Evolutionary conservation across 1,139 yeast species (phyloP).

Genomic region (Taiozyma sp.): DNA sequence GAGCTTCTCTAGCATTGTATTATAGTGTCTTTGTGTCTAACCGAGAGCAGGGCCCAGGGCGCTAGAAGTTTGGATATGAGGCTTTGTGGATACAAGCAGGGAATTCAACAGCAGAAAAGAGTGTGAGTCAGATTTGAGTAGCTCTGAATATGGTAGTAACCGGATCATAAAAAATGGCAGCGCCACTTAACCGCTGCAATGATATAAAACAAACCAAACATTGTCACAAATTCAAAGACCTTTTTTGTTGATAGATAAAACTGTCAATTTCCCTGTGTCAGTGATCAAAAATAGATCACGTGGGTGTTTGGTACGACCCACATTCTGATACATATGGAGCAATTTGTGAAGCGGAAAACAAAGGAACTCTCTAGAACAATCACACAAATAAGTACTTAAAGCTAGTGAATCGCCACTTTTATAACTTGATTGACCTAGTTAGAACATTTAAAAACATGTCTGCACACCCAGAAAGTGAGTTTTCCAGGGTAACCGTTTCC

Average conservation of each 20-base stretch:
- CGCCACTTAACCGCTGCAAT: no score
- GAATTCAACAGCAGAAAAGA: no score
- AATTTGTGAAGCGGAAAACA: not conserved
- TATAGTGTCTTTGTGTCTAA: not conserved
- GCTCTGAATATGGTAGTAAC: no score
- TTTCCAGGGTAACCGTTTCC: not conserved
- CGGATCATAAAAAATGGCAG: no score
- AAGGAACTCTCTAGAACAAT: not conserved
- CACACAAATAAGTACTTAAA: not conserved
- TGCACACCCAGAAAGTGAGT: constrained; percentile 36
- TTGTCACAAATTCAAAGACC: no score
- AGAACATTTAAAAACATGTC: constrained; percentile 19
- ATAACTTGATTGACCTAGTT: not conserved
- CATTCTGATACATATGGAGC: not conserved
- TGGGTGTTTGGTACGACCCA: not conserved
- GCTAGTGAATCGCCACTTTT: not conserved
- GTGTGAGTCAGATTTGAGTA: no score
- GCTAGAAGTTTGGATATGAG: no score
- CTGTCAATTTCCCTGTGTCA: no score
- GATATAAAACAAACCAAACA: no score
- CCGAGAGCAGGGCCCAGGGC: no score
- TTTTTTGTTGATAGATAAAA: no score
- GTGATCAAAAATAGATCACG: not conserved
- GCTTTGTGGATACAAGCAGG: no score
- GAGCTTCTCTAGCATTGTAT: constrained; percentile 20